These are phyloP conservation scores for Mucor saturninus DNA, from an alignment of 371 early-diverging fungal genomes.

Conservation along the genomic window DNA sequence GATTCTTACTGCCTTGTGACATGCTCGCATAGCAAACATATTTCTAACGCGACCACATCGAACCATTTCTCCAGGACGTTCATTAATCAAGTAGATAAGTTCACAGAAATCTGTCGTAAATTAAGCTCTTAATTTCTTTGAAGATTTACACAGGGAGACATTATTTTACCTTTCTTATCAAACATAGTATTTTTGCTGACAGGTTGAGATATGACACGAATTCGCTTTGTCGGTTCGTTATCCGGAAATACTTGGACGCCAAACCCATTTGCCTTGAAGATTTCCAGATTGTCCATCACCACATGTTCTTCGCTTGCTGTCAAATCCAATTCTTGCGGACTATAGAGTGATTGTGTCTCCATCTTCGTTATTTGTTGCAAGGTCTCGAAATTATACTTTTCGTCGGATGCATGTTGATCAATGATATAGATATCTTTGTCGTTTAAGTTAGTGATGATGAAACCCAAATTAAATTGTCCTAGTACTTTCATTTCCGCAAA, in stretches of 20 bases:
- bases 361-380: conserved; percentile 66
- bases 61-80: conserved; percentile 57
- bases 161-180: conserved; percentile 38
- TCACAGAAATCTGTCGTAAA: conserved; percentile 66
- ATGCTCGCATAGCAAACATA: conserved; percentile 82
- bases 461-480: conserved; percentile 99
- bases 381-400: conserved; percentile 96
- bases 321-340: conserved; percentile 61
- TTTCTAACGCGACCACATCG: conserved; percentile 65
- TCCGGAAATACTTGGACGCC: conserved; percentile 64
- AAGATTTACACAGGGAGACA: not conserved
- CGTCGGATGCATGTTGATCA: conserved; percentile 99
- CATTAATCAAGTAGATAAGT: conserved; percentile 57
- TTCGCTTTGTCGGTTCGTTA: conserved; percentile 63
- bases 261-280: conserved; percentile 83
- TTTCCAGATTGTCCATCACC: conserved; percentile 75
- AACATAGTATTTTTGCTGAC: conserved; percentile 67
- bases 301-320: conserved; percentile 81
- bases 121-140: not conserved
- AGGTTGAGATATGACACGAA: conserved; percentile 71
- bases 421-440: conserved; percentile 86
- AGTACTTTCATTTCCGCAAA: conserved; percentile 85
- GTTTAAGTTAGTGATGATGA: conserved; percentile 83
- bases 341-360: conserved; percentile 29
- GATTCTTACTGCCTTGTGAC: conserved; percentile 79